Percentiles rank a stretch among this genome's conserved stretches.
phyloP scores from a whole-genome alignment of 2,329 filamentous ascomycete genomes.

The Penicillium sp. region DNA sequence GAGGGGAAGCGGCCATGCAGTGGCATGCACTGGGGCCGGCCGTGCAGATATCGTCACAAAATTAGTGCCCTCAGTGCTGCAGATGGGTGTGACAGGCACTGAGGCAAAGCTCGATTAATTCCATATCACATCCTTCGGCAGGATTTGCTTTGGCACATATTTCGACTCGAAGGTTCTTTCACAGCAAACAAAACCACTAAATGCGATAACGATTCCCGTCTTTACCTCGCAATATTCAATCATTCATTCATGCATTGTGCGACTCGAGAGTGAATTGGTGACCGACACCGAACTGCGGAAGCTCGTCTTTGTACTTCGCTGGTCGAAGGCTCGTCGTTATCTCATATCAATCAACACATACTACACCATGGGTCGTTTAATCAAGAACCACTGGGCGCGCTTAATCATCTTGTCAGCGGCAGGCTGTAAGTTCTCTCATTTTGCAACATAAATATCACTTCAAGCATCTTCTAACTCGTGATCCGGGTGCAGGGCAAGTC shows the following conservation, averaged over 20 bases:
- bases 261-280: too few relatives aligned
- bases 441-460: neutral
- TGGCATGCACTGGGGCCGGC: neutral
- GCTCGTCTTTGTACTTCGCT: too few relatives aligned
- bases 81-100: neutral
- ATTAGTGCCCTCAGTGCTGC: neutral
- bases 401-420: conserved; percentile 87
- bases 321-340: neutral
- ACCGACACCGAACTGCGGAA: neutral
- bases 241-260: neutral
- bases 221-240: neutral
- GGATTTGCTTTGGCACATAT: neutral
- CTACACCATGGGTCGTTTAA: conserved; percentile 83
- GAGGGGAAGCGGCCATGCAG: neutral
- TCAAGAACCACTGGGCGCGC: conserved; percentile 99
- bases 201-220: neutral
- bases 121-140: neutral
- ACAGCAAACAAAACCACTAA: neutral
- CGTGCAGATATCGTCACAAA: neutral
- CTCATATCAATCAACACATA: neutral
- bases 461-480: neutral
- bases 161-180: neutral
- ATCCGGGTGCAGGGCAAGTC: conserved; percentile 68
- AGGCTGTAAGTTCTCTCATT: conserved; percentile 53
- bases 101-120: neutral